Percentiles rank a stretch among this genome's conserved stretches.
These are phyloP conservation scores for Alternaria triticina DNA, from an alignment of 2,329 filamentous ascomycete species.

Conservation along the genomic window DNA sequence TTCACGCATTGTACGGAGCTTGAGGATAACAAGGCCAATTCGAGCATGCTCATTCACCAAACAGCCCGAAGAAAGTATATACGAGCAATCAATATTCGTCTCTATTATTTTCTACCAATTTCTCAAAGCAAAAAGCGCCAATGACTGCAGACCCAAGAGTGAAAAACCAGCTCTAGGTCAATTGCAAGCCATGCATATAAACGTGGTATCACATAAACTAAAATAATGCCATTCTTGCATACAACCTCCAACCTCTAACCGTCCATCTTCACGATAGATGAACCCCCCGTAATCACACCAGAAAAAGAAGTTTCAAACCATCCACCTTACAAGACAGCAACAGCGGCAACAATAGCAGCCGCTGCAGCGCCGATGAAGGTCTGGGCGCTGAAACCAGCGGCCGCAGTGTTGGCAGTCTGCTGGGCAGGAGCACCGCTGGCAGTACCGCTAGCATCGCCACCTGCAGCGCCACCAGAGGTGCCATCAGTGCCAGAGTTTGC, in stretches of 20 bases:
- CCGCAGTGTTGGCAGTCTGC: conserved; percentile 34
- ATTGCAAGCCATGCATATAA: neutral
- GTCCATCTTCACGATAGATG: neutral
- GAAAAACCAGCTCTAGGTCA: neutral
- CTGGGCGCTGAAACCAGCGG: conserved; percentile 25
- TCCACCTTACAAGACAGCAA: conserved; percentile 31
- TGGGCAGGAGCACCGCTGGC: conserved; percentile 27
- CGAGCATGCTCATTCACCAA: neutral
- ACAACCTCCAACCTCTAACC: neutral
- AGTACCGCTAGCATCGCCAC: conserved; percentile 15
- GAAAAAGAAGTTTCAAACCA: neutral
- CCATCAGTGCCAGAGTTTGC: conserved; percentile 14
- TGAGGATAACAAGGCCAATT: neutral
- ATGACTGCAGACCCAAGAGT: neutral
- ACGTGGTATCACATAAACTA: neutral
- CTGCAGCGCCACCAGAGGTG: conserved; percentile 3
- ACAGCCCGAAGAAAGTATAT: neutral
- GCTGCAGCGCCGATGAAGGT: conserved; percentile 35
- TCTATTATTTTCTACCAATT: neutral
- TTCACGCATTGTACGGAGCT: neutral
- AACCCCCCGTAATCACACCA: neutral
- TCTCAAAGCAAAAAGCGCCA: neutral
- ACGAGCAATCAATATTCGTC: neutral
- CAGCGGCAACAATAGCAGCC: conserved; percentile 31
- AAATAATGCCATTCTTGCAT: neutral